Conservation (phyloP, 2,329 filamentous ascomycete species). For the Aspergillus oerlinghausenensis region DNA sequence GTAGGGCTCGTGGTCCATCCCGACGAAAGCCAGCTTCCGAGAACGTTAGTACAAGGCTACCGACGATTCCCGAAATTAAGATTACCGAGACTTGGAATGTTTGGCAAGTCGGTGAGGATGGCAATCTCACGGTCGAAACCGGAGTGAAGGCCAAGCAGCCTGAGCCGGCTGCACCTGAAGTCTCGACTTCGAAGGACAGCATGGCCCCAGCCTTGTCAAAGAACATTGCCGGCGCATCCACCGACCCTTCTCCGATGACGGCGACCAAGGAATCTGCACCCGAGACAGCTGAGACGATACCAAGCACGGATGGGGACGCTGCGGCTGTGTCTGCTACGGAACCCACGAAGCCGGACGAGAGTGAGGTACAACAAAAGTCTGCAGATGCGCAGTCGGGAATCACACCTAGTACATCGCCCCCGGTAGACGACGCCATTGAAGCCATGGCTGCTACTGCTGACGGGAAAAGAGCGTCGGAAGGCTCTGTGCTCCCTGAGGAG, state of each 20-base stretch:
- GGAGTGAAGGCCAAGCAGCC: constrained; percentile 13
- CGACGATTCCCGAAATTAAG: constrained; percentile 34
- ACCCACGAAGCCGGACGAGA: background rate
- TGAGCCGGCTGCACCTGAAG: constrained; percentile 9
- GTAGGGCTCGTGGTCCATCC: constrained; percentile 81
- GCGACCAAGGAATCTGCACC: background rate
- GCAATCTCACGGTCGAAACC: constrained; percentile 28
- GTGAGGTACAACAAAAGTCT: background rate
- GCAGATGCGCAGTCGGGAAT: background rate
- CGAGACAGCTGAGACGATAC: constrained; percentile 2
- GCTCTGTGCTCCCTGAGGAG: background rate
- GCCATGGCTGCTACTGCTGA: constrained; percentile 21
- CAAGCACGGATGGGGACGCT: constrained; percentile 1
- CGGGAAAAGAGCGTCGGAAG: constrained; percentile 23
- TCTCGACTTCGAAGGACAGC: constrained; percentile 9
- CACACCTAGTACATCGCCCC: constrained; percentile 1
- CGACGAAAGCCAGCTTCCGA: constrained; percentile 64
- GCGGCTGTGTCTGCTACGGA: background rate
- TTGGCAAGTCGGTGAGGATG: constrained; percentile 35
- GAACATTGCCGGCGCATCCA: constrained; percentile 31
- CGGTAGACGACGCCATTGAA: constrained; percentile 20
- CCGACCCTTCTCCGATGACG: constrained; percentile 23
- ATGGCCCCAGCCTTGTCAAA: constrained; percentile 30
- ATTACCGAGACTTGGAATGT: constrained; percentile 39
- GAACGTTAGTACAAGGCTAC: constrained; percentile 44